phyloP scores from a whole-genome alignment of 768 basidiomycete genomes.

The Naematelia aurantialba region DNA sequence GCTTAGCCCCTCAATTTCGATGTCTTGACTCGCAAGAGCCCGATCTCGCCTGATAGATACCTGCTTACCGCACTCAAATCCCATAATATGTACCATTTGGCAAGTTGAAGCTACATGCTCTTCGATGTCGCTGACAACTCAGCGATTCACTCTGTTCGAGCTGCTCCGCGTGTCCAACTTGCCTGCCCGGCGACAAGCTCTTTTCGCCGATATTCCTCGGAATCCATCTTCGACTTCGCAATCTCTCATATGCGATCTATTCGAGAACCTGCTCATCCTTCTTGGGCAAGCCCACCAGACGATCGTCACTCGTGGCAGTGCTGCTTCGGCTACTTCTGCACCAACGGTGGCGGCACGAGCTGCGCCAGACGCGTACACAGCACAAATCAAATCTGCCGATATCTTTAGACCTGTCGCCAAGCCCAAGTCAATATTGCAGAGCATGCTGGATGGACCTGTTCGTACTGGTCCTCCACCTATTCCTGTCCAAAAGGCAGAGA shows the following conservation, averaged over 20 bases:
- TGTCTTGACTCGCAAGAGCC: conserved; percentile 31
- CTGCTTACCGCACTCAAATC: conserved; percentile 37
- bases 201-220: conserved; percentile 30
- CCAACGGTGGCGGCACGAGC: conserved; percentile 7
- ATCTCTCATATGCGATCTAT: conserved; percentile 9
- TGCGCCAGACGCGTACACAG: conserved; percentile 23
- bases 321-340: background rate
- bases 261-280: conserved; percentile 32
- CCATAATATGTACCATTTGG: conserved; percentile 38
- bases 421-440: conserved; percentile 17
- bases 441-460: conserved; percentile 32
- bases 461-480: conserved; percentile 15
- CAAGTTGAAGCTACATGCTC: conserved; percentile 13
- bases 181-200: conserved; percentile 23
- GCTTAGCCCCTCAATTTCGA: conserved; percentile 42
- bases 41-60: conserved; percentile 34
- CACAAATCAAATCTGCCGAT: conserved; percentile 35
- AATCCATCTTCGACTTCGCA: conserved; percentile 19
- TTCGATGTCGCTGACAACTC: background rate
- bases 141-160: conserved; percentile 48
- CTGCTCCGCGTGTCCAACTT: conserved; percentile 33
- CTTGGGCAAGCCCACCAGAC: conserved; percentile 25
- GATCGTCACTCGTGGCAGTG: conserved; percentile 16
- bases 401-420: conserved; percentile 33
- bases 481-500: conserved; percentile 19